Evolutionary conservation across 1,139 yeast species (phyloP), one percentile per base, ranked within the genome.

Genomic region (Hyphopichia buzzinii): DNA sequence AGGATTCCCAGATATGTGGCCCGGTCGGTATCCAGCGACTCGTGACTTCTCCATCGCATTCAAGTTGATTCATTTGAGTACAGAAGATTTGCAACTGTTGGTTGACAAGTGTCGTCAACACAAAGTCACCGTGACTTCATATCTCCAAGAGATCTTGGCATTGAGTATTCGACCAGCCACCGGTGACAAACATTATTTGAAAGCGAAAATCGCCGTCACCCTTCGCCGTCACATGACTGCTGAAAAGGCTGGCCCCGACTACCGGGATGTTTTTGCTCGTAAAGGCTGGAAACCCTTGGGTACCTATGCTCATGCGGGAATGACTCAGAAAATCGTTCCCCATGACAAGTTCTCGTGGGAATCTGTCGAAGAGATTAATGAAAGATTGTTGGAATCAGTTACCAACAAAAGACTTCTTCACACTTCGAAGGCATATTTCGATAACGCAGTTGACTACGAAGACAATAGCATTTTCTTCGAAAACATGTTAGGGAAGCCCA

Each of bases 101-200:
- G 46, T 67, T 30, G 37, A 40, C 10, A 48, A 47, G 17, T 68
- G 74, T 43, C 64, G 58, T 40, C 38, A 42, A 28, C 43, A 62
- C 25, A 43, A 48, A 3, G 72, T 67, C 4, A 59, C 72, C 3
- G 40, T 70, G 17, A 67, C 76, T 1, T 43, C 74, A 2, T 68
- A 61, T 38, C 37, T 68, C 11, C 54, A 56, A 34, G 46, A 52
- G 3, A 45, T 59, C 3, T 51, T 54, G 15, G 56, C 61, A 1
- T 39, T 56, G 25, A 56, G 65, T 1, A 50, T 68, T 30, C 54
- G 51, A 26, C 67, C 68, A 1, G 36, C 65, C 4, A 53, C 56
- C 33, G 62, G 64, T 0, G 46, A 54, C 8, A 26, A 45, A 3
- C 45, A 49, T 30, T 54, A 61, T 38, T 49, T 63, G 4, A 44